Evolutionary conservation across 1,139 yeast species (phyloP), one percentile per base, ranked within the genome.

Genomic region (Zhuliangozyma blackwelliae): DNA sequence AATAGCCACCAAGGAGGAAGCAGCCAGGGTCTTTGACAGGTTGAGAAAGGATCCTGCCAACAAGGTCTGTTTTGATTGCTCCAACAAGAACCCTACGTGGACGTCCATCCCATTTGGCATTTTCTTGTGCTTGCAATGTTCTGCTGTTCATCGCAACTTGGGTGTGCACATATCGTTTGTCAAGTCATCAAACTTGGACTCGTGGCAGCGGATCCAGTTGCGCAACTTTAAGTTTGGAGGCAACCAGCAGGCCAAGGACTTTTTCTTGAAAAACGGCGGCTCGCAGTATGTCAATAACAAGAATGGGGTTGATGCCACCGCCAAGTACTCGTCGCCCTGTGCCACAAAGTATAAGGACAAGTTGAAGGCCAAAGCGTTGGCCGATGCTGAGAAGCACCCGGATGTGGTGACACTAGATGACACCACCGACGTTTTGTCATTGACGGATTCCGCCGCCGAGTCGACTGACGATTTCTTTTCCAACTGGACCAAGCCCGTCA

Each of bases 201-300:
- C 74, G 40, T 92, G 97, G 96, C 86, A 90, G 38, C 75, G 89
- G 46, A 81, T 80, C 49, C 96, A 92, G 60, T 69, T 92, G 57
- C 75, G 96, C 54, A 79, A 88, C 56, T 88, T 92, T 76, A 89
- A 90, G 56, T 77, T 84, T 43, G 97, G 97, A 38, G 98, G 97
- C 13, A 92, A 92, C 61, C 82, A 82, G 51, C 75, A 74, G 33
- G 96, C 96, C 31, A 79, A 81, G 48, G 96, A 86, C 40, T 92
- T 78, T 53, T 85, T 85, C 59, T 61, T 77, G 49, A 86, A 86
- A 61, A 81, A 89, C 54, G 96, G 96, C 32, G 97, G 96, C 12
- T 71, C 87, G 21, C 79, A 79, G 52, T 81, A 66, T 51, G 66
- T 89, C 40, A 54, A 49, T 42, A 46, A 45, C 39, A 63, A 61